Percentiles rank a stretch among this genome's conserved stretches.
phyloP scores from a whole-genome alignment of 306 rosid species.

The Vigna radiata region DNA sequence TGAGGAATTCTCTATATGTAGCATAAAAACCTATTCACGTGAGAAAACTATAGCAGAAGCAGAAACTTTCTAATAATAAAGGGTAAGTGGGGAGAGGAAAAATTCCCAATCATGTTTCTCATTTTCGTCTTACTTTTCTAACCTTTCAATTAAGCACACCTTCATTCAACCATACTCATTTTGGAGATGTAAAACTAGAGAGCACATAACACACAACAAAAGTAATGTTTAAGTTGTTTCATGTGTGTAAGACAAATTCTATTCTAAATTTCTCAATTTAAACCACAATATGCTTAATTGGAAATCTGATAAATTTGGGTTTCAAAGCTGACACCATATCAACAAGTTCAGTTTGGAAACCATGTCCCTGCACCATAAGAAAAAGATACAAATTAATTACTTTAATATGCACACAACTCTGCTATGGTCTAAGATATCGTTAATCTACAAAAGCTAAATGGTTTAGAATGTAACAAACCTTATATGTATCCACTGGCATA shows the following conservation, averaged over 20 bases:
- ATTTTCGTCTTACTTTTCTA: too few species aligned
- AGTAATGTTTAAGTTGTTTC: constrained; percentile 17
- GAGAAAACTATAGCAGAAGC: too few species aligned
- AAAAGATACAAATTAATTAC: neutral
- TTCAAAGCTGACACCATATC: constrained; percentile 64
- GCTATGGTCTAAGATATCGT: neutral
- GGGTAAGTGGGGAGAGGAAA: too few species aligned
- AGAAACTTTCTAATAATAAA: too few species aligned
- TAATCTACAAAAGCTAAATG: constrained; percentile 1
- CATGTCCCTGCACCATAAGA: constrained; percentile 70
- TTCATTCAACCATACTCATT: constrained; percentile 20
- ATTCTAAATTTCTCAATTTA: constrained; percentile 25
- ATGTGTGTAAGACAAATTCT: constrained; percentile 4
- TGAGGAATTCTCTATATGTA: too few species aligned
- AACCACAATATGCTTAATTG: constrained; percentile 57
- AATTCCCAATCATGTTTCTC: too few species aligned
- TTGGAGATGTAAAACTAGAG: constrained; percentile 35
- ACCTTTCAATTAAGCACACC: too few species aligned
- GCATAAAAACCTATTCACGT: too few species aligned
- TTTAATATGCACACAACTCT: neutral
- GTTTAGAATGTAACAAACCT: constrained; percentile 47
- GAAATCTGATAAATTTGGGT: constrained; percentile 87
- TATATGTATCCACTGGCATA: constrained; percentile 55
- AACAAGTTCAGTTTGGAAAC: constrained; percentile 80
- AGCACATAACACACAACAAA: constrained; percentile 13